These are phyloP conservation scores for Blastobotrys terrestris DNA, from an alignment of 805 yeast genomes.

Conservation along the genomic window DNA sequence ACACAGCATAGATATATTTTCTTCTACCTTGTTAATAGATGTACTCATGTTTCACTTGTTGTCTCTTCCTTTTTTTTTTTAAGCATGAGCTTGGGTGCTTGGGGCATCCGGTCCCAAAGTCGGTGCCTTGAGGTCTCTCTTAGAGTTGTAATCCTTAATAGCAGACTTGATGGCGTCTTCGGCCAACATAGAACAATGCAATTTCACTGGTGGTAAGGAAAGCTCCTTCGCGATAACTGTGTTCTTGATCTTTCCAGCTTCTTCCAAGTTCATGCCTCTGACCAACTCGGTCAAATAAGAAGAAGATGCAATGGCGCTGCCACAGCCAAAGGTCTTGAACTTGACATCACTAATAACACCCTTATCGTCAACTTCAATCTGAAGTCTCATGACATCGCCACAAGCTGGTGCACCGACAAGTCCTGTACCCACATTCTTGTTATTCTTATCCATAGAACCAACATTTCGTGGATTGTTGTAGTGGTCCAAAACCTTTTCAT, in stretches of 20 bases:
- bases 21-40: too few relatives aligned
- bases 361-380: slow-evolving; percentile 85
- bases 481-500: slow-evolving; percentile 91
- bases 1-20: background rate
- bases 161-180: slow-evolving; percentile 98
- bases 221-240: slow-evolving; percentile 92
- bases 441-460: slow-evolving; percentile 79
- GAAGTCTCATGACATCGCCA: slow-evolving; percentile 98
- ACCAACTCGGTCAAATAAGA: slow-evolving; percentile 93
- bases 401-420: slow-evolving; percentile 99
- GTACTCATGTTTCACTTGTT: too few relatives aligned
- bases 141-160: slow-evolving; percentile 85
- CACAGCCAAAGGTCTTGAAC: slow-evolving; percentile 99
- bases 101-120: slow-evolving; percentile 60
- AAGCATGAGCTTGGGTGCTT: slow-evolving; percentile 12
- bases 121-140: slow-evolving; percentile 49
- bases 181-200: slow-evolving; percentile 98
- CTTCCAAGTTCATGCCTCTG: slow-evolving; percentile 89
- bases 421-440: slow-evolving; percentile 85
- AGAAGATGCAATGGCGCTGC: slow-evolving; percentile 94
- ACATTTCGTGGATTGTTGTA: slow-evolving; percentile 96
- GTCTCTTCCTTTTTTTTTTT: background rate
- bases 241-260: slow-evolving; percentile 88
- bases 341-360: slow-evolving; percentile 93
- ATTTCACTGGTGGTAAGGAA: slow-evolving; percentile 91